Evolutionary conservation across 2,329 filamentous ascomycete genomes (phyloP), one percentile per base, ranked within the genome.

Genomic region (Aspergillus awamori): DNA sequence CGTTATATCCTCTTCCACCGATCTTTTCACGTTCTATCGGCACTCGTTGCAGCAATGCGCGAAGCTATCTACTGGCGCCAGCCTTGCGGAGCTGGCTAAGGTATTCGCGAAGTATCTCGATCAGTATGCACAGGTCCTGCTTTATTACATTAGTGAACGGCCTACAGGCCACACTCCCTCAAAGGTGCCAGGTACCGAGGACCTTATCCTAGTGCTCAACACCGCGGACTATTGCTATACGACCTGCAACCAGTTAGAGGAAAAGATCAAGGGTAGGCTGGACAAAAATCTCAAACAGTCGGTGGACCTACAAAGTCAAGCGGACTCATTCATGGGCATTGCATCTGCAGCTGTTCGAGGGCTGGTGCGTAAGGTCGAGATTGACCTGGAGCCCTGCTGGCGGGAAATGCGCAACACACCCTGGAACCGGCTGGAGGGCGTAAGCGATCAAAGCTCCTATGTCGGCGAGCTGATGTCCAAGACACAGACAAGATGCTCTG

Each of bases 171-270:
- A 82, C 61, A 83, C 82, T 2, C 83, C 85, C 1, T 85, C 85
- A 0, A 78, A 74, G 55, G 68, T 75, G n/a, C 78, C 79, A 2
- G 75, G 76, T 6, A 65, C 95, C 2, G 88, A 97, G 69, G 90
- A 97, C 64, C 86, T 91, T 3, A 85, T 97, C 13, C 81, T 96
- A 3, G 93, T 98, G 1, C 82, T 99, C 52, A 99, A 99, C 74
- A 98, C 95, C 1, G 94, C 95, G 0, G 95, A 99, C 72, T 99
- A 98, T 76, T 99, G 95, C 86, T 94, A 97, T 72, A 87, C 87
- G 26, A 98, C 96, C 30, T 95, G 93, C 53, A 93, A 89, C 52
- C 94, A 98, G 73, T 83, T 99, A 0, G 94, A 98, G 74, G 93
- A 98, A 70, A 97, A 91, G 76, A 93, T 99, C 76, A 94, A 92